A percentile compares a stretch with the other conserved stretches of the same genome.
Conservation (phyloP, 2,329 filamentous ascomycete species). For the Diaporthe amygdali region DNA sequence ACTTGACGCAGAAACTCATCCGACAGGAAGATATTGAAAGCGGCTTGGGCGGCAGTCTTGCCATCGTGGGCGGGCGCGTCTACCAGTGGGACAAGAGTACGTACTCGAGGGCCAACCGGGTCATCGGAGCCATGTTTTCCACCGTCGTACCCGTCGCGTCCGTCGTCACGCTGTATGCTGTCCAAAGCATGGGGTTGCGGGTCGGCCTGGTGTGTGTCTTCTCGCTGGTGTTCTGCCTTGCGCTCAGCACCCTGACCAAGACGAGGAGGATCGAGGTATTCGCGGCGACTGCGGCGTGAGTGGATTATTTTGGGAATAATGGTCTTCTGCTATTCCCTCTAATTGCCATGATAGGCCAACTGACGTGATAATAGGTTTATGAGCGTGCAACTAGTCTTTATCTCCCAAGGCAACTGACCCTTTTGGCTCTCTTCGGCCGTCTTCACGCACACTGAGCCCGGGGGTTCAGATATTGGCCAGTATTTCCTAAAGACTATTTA, state of each 20-base stretch:
- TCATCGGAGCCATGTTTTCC: slow-evolving; percentile 28
- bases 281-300: slow-evolving; percentile 34
- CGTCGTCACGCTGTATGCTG: slow-evolving; percentile 29
- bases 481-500: too few species aligned
- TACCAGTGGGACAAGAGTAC: slow-evolving; percentile 13
- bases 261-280: slow-evolving; percentile 35
- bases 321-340: not conserved
- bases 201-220: slow-evolving; percentile 33
- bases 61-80: slow-evolving; percentile 16
- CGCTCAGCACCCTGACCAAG: slow-evolving; percentile 33
- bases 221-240: slow-evolving; percentile 33
- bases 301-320: not conserved
- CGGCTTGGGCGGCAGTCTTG: slow-evolving; percentile 6
- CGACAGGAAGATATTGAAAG: slow-evolving; percentile 6
- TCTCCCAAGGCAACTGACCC: not conserved
- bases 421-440: rapidly evolving
- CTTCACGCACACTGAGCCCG: not conserved
- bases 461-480: too few species aligned
- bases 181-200: slow-evolving; percentile 24
- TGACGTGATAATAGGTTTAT: slow-evolving; percentile 19
- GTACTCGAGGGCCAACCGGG: slow-evolving; percentile 6
- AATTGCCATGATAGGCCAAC: not conserved
- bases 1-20: not conserved
- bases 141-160: slow-evolving; percentile 29
- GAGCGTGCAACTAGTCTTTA: slow-evolving; percentile 21